Evolutionary conservation across 208 protist genomes (phyloP), one percentile per base, ranked within the genome.

Genomic region (Leptomonas pyrrhocoris): DNA sequence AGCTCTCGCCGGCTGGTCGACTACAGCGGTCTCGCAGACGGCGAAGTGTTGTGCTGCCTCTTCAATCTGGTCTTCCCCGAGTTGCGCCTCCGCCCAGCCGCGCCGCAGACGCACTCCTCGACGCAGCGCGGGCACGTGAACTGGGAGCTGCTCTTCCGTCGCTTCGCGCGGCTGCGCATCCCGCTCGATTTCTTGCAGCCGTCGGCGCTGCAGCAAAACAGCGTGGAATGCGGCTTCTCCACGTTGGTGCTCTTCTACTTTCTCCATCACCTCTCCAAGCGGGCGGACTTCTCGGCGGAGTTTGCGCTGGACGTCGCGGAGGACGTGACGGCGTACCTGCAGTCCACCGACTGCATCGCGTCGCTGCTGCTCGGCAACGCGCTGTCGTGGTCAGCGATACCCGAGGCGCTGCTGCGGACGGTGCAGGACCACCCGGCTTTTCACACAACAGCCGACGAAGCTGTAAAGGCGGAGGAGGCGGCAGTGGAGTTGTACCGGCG

Each of bases 231-330:
- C 6, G 90, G 84, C 18, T 95, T 94, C 65, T 88, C 86, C 16
- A 74, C 84, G 5, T 68, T 92, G 2, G 88, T 90, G 9, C 77
- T 95, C 28, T 93, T 95, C 49, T 94, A 90, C 68, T 94, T 92
- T 73, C 55, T 94, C 19, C 82, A 83, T 55, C 79, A 94, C 61
- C 64, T 94, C 27, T 81, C 81, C n/a, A 88, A 85, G 64, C 73
- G 74, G n/a, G 72, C 79, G 15, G 85, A 92, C 74, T 95, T 93
- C 72, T 81, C 81, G 31, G 77, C 88, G 0, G 90, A 95, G 77
- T 95, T 95, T 46, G 82, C 81, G 42, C 59, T 80, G 42, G 88
- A 95, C 51, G 86, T 95, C 30, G 48, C 77, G 2, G 82, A 86
- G 2, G 69, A 54, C 5, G 77, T 95, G 49, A 89, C 77, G 9